Evolutionary conservation across 495 filamentous ascomycete species (phyloP).

Genomic region (Xylaria palmicola): DNA sequence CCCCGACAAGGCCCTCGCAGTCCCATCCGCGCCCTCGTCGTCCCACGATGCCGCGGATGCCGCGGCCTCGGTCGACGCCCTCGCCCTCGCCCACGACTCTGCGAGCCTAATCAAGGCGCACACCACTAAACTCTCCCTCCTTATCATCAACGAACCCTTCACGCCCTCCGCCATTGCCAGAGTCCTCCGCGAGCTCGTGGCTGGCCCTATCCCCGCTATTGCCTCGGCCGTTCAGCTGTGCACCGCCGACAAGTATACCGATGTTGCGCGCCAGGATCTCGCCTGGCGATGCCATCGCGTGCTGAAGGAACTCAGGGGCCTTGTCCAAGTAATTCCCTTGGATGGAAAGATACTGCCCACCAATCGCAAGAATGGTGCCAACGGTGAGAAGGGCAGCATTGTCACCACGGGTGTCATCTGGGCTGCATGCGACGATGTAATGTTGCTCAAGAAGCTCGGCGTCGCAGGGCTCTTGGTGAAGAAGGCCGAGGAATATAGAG

Average conservation of each 20-base stretch:
- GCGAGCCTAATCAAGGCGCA: slow-evolving; percentile 72
- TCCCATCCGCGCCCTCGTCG: neutral
- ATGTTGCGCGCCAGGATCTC: slow-evolving; percentile 56
- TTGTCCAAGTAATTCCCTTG: slow-evolving; percentile 46
- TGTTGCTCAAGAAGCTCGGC: slow-evolving; percentile 60
- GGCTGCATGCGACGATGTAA: slow-evolving; percentile 71
- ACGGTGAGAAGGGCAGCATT: slow-evolving; percentile 52
- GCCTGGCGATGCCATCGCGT: slow-evolving; percentile 45
- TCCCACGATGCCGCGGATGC: neutral
- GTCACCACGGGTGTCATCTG: slow-evolving; percentile 61
- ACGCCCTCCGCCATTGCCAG: slow-evolving; percentile 69
- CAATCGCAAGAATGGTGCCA: slow-evolving; percentile 43
- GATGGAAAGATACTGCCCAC: slow-evolving; percentile 46
- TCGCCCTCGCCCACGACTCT: slow-evolving; percentile 48
- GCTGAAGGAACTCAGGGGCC: slow-evolving; percentile 43
- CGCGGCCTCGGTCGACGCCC: slow-evolving; percentile 41
- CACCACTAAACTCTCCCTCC: slow-evolving; percentile 79
- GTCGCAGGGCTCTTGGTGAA: slow-evolving; percentile 59
- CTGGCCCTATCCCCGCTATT: slow-evolving; percentile 66
- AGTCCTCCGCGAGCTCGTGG: slow-evolving; percentile 64
- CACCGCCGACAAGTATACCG: slow-evolving; percentile 55
- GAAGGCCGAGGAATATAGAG: slow-evolving; percentile 65
- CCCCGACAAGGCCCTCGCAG: slow-evolving; percentile 12
- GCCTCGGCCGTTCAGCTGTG: slow-evolving; percentile 67
- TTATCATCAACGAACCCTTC: slow-evolving; percentile 81